Percentiles rank a stretch among this genome's conserved stretches.
These are phyloP conservation scores for Chaetomium fimeti DNA, from an alignment of 495 filamentous ascomycete genomes.

Conservation along the genomic window DNA sequence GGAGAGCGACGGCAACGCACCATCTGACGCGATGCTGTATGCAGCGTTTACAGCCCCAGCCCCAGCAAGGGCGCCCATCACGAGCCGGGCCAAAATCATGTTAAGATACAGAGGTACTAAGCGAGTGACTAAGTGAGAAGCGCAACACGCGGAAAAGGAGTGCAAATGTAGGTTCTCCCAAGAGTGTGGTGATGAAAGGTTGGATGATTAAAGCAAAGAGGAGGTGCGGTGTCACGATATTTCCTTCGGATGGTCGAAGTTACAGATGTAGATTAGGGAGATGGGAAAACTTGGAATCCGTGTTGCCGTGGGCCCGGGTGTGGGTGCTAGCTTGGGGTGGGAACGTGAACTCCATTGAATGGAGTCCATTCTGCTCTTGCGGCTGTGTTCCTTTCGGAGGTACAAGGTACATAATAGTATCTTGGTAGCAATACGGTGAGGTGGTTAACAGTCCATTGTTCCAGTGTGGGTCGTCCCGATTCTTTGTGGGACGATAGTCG, in stretches of 20 bases:
- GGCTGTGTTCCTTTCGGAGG: background rate
- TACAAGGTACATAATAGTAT: background rate
- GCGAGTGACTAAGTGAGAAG: constrained; percentile 20
- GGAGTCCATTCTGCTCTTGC: too few species aligned
- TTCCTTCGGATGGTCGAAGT: background rate
- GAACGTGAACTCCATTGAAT: too few species aligned
- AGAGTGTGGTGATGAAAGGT: background rate
- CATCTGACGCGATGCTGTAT: constrained; percentile 31
- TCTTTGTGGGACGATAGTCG: background rate
- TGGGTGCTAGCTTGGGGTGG: background rate
- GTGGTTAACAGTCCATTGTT: background rate
- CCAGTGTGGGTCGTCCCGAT: constrained; percentile 1
- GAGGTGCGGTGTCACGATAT: background rate
- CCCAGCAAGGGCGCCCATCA: constrained; percentile 24
- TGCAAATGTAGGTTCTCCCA: background rate
- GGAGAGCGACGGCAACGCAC: constrained; percentile 19
- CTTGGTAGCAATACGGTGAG: background rate
- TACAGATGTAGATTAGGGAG: background rate
- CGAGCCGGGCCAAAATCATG: constrained; percentile 30
- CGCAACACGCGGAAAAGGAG: background rate
- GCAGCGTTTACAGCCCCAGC: constrained; percentile 26
- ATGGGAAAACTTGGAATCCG: constrained; percentile 19
- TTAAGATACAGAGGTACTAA: constrained; percentile 3
- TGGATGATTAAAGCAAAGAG: background rate
- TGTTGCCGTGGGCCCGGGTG: background rate